Conservation (phyloP, 768 basidiomycete genomes). For the Suillus variegatus region DNA sequence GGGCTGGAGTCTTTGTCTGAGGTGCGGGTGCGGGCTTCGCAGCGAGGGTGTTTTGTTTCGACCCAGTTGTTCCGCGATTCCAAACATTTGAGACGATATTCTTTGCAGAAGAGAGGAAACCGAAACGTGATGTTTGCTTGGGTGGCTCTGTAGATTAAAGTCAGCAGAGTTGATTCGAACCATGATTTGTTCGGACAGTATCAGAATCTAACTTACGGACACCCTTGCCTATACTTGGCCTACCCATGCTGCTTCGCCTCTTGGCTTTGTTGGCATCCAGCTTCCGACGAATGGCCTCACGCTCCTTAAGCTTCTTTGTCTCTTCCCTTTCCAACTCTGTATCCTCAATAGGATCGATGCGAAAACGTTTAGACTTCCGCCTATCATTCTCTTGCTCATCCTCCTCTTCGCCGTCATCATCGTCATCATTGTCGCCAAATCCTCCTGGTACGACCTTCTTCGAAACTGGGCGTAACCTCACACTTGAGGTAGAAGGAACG, state of each 20-base stretch:
- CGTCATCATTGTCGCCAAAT: conserved; percentile 55
- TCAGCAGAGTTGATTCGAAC: conserved; percentile 10
- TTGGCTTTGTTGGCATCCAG: conserved; percentile 67
- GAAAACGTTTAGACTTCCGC: conserved; percentile 46
- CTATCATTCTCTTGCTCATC: conserved; percentile 28
- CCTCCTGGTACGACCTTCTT: conserved; percentile 49
- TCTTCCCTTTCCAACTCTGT: conserved; percentile 36
- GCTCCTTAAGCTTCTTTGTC: conserved; percentile 43
- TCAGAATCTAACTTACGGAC: conserved; percentile 42
- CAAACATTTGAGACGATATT: conserved; percentile 73
- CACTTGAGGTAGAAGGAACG: conserved; percentile 3
- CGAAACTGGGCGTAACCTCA: conserved; percentile 14
- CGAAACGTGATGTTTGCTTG: conserved; percentile 54
- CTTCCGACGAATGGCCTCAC: conserved; percentile 61
- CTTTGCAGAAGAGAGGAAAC: conserved; percentile 71
- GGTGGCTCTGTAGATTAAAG: conserved; percentile 35
- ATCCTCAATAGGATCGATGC: conserved; percentile 35
- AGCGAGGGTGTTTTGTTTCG: conserved; percentile 30
- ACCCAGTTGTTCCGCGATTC: conserved; percentile 51
- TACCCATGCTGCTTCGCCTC: conserved; percentile 67
- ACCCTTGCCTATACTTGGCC: conserved; percentile 43
- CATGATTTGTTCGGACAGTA: conserved; percentile 2
- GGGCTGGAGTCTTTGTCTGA: not conserved
- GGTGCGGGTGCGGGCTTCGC: conserved; percentile 26
- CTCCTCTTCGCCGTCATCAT: conserved; percentile 39